A percentile compares a stretch with the other conserved stretches of the same genome.
These are phyloP conservation scores for Nakataea oryzae DNA, from an alignment of 2,329 filamentous ascomycete genomes.

Conservation along the genomic window DNA sequence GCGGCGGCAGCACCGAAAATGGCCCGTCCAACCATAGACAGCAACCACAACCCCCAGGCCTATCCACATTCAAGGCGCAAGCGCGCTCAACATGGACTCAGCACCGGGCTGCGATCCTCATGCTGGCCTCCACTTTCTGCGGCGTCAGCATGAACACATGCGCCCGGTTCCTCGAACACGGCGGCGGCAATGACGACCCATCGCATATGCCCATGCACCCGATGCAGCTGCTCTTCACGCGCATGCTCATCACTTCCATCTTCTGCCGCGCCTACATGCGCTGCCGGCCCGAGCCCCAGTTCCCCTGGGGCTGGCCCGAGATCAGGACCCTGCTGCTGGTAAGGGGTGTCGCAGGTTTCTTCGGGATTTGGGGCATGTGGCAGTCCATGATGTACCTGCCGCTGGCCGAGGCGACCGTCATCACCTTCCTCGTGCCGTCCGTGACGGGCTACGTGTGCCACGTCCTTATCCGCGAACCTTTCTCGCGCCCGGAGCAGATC, in stretches of 20 bases:
- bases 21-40: neutral
- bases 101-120: conserved; percentile 65
- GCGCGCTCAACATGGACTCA: conserved; percentile 33
- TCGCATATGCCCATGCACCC: conserved; percentile 50
- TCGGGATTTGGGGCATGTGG: conserved; percentile 72
- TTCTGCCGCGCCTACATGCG: conserved; percentile 65
- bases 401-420: conserved; percentile 77
- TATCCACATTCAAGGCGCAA: neutral
- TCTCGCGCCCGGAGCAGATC: conserved; percentile 66
- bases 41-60: neutral
- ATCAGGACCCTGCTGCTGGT: conserved; percentile 56
- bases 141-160: conserved; percentile 78
- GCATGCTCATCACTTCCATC: conserved; percentile 65
- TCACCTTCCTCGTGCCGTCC: conserved; percentile 76
- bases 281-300: conserved; percentile 54
- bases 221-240: conserved; percentile 71
- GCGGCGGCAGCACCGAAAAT: neutral
- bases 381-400: conserved; percentile 62
- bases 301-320: conserved; percentile 57
- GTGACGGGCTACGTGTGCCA: conserved; percentile 74
- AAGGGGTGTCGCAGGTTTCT: conserved; percentile 21
- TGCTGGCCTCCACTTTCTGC: conserved; percentile 70
- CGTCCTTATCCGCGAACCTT: conserved; percentile 63
- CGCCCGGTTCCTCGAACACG: conserved; percentile 64
- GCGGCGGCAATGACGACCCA: conserved; percentile 15